These are phyloP conservation scores for Puccinia coronata DNA, from an alignment of 1,284 basidiomycete genomes.

Conservation along the genomic window DNA sequence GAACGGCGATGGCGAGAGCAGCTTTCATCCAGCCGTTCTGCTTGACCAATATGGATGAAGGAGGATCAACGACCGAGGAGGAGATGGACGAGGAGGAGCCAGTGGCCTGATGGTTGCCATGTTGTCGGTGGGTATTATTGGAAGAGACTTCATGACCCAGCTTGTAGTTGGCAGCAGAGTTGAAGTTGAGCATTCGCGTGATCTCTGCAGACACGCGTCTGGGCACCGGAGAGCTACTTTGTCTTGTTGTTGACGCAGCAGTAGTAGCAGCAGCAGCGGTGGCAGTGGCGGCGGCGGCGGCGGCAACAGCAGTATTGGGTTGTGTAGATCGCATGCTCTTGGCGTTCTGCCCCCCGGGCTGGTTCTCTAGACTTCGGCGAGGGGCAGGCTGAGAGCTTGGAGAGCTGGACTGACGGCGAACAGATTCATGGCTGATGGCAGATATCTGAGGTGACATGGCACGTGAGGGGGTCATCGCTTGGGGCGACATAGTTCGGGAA, in stretches of 20 bases:
- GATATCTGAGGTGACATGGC: conserved; percentile 24
- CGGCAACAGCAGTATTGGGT: not conserved
- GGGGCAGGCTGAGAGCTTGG: conserved; percentile 22
- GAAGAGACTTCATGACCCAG: not conserved
- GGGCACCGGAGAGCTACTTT: conserved; percentile 19
- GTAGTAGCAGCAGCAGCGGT: not conserved
- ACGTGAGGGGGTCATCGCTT: not conserved
- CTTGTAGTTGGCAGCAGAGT: conserved; percentile 13
- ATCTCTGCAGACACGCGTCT: conserved; percentile 31
- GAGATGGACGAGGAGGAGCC: conserved; percentile 16
- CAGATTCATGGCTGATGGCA: not conserved
- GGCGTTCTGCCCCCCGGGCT: not conserved
- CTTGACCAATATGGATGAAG: conserved; percentile 71
- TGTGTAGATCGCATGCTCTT: not conserved
- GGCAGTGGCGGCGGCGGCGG: not conserved
- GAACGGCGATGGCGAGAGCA: conserved; percentile 73
- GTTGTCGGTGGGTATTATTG: conserved; percentile 3
- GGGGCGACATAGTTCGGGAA: conserved; percentile 10
- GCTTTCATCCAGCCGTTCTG: conserved; percentile 84
- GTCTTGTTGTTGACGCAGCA: too few relatives aligned
- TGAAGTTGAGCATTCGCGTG: conserved; percentile 23
- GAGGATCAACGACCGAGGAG: conserved; percentile 20
- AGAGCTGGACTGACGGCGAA: conserved; percentile 21
- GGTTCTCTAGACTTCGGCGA: conserved; percentile 1
- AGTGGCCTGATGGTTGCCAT: not conserved